Base-by-base conservation (phyloP, 495 filamentous ascomycete species). In the Pyrenopolyporus hunteri region DNA sequence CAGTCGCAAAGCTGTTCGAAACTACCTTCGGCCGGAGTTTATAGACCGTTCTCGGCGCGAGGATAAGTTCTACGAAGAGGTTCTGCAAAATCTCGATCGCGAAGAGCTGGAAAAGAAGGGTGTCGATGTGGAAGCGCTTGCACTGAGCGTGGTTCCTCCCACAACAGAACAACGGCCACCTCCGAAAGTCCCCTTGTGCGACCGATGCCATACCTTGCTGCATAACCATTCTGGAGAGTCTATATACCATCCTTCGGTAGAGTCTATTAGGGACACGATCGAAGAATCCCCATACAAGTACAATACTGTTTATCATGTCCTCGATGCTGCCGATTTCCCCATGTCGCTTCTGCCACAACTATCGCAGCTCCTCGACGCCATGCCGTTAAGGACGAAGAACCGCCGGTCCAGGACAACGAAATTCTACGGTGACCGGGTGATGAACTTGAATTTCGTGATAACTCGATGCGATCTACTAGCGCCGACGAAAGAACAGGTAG, bases 281-380 rank as follows among this genome's bases (percentile, higher is more conserved):
- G 79, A 84, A 14, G 89, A 93, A 61, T 92, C 93, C 0, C 91
- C 91, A 1, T 83, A 94, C 71, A 90, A 87, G 67, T 77, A 87
- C 61, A 98, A 98, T 69, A 92, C 96, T 64, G 83, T 99, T 50
- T 99, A 97, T 71, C 93, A 97, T 72, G 81, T 99, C n/a, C 68
- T 98, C n/a, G 94, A 99, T 68, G 94, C 94, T 3, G 95, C 92
- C 11, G 94, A 99, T 70, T 97, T 99, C 60, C 94, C 94, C 16
- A 87, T 99, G 80, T 96, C 93, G 1, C 71, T 99, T 7, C 73
- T 96, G 5, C 87, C 89, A 1, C 80, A 83, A 35, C 71, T 85
- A 7, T 70, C 74, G 3, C 60, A 72, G 0, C 54, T 81, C 1
- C 79, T 98, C 1, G 77, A 83, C 1, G 62, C 88, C 1, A 78